Evolutionary conservation across 164 flowering plant genomes (phyloP), one percentile per base, ranked within the genome.

Genomic region (Berberis vulgaris): DNA sequence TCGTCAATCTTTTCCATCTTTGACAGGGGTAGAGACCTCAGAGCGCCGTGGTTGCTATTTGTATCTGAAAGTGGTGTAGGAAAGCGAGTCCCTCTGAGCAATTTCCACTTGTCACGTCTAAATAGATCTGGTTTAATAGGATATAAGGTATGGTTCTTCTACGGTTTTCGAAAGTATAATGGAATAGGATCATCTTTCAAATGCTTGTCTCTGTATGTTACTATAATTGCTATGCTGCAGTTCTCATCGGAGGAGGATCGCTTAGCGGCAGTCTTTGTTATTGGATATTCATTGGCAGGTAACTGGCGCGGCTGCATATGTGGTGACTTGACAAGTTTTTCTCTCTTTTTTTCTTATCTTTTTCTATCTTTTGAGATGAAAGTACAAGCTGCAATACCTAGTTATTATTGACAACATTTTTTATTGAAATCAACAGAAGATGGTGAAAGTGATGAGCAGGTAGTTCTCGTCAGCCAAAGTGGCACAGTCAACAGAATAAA

Each of bases 401-500:
- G 26, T 26, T 26, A 26, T 26, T 26, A 26, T 26, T 26, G 26
- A 26, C 26, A 26, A 26, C 26, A 26, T 26, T 62, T 62, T 54
- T 26, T 43, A 39, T 38, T 59, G 40, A 49, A 46, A 56, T 61
- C 60, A 65, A 43, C 83, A 91, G 96, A 85, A 50, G 96, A 89
- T 74, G 96, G 94, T 53, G 93, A 85, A 78, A 94, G 95, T 68
- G 96, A 91, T 76, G 99, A 94, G 72, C 96, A 94, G 78, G 81
- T 94, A 40, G 93, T 94, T 66, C 79, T 94, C 44, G 96, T 91
- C 12, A 94, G 99, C 82, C 97, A 91, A 67, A 89, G 94, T 77
- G 99, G 99, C 52, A 89, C 96, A 5, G 86, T 86, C n/a, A 94
- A 94, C 72, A 79, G 99, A 73, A 84, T 94, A 49, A 94, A 91